Evolutionary conservation across 441 rosid genomes (phyloP), one percentile per base, ranked within the genome.

Genomic region (Pelargonium fulgidum): DNA sequence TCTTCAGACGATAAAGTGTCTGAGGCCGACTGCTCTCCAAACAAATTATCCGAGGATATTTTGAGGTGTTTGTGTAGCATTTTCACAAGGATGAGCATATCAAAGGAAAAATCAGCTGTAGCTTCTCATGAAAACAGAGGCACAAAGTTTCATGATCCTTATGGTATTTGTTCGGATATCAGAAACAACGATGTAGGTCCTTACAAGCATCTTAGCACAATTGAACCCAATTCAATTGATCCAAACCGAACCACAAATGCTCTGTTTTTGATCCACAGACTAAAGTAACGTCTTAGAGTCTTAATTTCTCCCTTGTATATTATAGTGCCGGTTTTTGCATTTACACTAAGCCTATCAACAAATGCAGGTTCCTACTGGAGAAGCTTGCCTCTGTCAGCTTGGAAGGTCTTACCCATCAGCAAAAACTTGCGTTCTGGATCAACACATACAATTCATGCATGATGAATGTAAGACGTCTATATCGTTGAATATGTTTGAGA

Each of bases 391-490:
- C 81, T 65, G 90, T 84, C 39, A 82, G 76, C 68, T 82, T 89
- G 65, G 85, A 81, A 22, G 90, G 88, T 70, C 90, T 90, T 54
- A 85, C 81, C 66, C 96, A 90, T 82, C 96, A 92, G 79, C 91
- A 90, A 77, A 90, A 90, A 82, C 92, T 90, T 36, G 98, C 98
- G 33, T 92, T 92, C 77, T 90, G 96, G 98, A 89, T 92, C 68
- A 92, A 92, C 75, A 84, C 81, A 48, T 92, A 86, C 71, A 92
- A 90, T 74, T 87, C 93, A 3, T 90, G 96, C 66, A 79, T 89
- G 17, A 75, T 85, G 22, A 79, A 85, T 71, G 79, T 79, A 80
- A 73, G 22, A 81, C 86, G 5, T 74, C 88, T 90, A 17, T 80
- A 17, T 80, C 87, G 68, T n/a, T 45, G 82, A 87, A 81, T 82